A percentile compares a stretch with the other conserved stretches of the same genome.
These are phyloP conservation scores for Hirsutella minnesotensis DNA, from an alignment of 2,329 filamentous ascomycete species.

Conservation along the genomic window DNA sequence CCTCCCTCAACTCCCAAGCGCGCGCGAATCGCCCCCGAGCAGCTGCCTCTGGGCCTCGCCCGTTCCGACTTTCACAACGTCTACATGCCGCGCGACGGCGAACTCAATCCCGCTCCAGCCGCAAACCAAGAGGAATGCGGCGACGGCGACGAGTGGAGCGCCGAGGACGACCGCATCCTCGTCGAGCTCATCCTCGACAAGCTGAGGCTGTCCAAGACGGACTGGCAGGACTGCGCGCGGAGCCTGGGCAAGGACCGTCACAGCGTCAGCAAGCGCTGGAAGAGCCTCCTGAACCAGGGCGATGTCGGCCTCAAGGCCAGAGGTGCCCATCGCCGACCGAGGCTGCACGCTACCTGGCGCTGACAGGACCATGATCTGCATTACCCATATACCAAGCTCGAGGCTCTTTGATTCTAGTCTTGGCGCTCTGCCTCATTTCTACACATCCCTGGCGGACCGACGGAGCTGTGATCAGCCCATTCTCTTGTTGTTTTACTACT, in stretches of 20 bases:
- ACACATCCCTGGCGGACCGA: neutral
- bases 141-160: conserved; percentile 42
- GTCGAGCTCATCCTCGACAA: conserved; percentile 59
- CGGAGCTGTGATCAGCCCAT: too few species aligned
- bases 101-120: conserved; percentile 6
- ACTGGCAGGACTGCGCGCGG: conserved; percentile 57
- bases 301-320: conserved; percentile 46
- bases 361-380: too few species aligned
- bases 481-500: too few species aligned
- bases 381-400: too few species aligned
- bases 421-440: neutral
- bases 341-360: conserved; percentile 45
- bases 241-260: conserved; percentile 48
- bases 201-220: conserved; percentile 49
- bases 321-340: conserved; percentile 27
- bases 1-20: conserved; percentile 46
- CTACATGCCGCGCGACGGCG: conserved; percentile 19
- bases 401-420: neutral
- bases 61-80: conserved; percentile 46
- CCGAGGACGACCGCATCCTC: conserved; percentile 51
- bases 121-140: conserved; percentile 10
- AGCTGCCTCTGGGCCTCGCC: conserved; percentile 47
- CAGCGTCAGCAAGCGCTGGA: conserved; percentile 48
- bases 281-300: conserved; percentile 45
- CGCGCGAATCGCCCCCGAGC: conserved; percentile 46